Evolutionary conservation across 2,329 filamentous ascomycete genomes (phyloP).

Genomic region (Colletotrichum sp.): DNA sequence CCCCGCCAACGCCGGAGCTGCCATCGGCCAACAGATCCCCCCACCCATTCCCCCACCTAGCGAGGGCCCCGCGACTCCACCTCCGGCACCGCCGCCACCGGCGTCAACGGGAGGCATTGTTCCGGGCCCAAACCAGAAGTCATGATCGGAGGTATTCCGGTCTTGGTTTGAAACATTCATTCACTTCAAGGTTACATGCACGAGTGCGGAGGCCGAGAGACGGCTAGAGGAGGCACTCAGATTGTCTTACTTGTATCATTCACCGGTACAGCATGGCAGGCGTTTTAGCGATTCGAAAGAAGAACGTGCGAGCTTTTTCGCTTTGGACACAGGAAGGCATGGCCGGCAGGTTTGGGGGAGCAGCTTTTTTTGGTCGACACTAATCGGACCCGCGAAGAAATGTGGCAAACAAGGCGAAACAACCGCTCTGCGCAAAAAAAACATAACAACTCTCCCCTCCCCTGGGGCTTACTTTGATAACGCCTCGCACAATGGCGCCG

Average conservation of each 20-base stretch:
- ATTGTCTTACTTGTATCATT: conserved; percentile 16
- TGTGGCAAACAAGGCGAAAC: not conserved
- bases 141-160: not conserved
- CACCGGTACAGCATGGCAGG: conserved; percentile 19
- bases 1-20: conserved; percentile 24
- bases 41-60: conserved; percentile 11
- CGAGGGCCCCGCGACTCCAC: conserved; percentile 3
- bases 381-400: not conserved
- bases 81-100: conserved; percentile 19
- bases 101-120: not conserved
- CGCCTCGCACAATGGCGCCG: not conserved
- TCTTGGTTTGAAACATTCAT: not conserved
- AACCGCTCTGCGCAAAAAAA: not conserved
- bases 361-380: not conserved
- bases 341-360: not conserved
- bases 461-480: not conserved
- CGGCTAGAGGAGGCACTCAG: not conserved
- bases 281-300: conserved; percentile 14
- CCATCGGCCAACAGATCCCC: conserved; percentile 4
- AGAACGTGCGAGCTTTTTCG: not conserved
- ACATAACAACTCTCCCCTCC: conserved; percentile 11
- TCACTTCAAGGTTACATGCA: not conserved
- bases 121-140: not conserved
- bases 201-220: conserved; percentile 1
- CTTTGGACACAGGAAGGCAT: not conserved